phyloP scores from a whole-genome alignment of 2,329 filamentous ascomycete species.

The Cryphonectria parasitica region DNA sequence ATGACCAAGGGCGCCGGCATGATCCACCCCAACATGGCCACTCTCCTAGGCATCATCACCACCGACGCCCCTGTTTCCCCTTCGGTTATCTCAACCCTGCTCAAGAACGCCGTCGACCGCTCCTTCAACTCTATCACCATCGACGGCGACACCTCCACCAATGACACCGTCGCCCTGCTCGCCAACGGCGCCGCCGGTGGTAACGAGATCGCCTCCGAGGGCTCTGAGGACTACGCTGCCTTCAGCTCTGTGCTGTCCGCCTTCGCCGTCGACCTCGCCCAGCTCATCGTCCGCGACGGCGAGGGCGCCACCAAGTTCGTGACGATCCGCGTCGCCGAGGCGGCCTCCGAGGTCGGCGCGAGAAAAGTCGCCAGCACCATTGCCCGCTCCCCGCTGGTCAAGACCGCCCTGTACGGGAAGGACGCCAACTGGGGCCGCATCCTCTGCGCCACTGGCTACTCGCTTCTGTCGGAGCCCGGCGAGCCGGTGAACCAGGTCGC shows the following conservation, averaged over 20 bases:
- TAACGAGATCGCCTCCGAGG: constrained; percentile 57
- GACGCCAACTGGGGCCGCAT: constrained; percentile 99
- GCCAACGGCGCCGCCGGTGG: constrained; percentile 92
- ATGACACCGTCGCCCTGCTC: constrained; percentile 93
- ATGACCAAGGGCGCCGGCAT: constrained; percentile 86
- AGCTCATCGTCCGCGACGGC: constrained; percentile 93
- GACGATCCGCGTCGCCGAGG: constrained; percentile 81
- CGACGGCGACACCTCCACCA: constrained; percentile 96
- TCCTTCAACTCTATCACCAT: constrained; percentile 98
- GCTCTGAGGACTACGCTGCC: constrained; percentile 66
- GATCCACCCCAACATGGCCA: constrained; percentile 99
- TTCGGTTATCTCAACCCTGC: constrained; percentile 67
- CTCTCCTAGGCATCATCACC: constrained; percentile 85
- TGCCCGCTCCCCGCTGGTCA: constrained; percentile 89
- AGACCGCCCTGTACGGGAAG: constrained; percentile 94
- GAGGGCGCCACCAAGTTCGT: constrained; percentile 99
- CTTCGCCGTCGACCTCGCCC: constrained; percentile 83
- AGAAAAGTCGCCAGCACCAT: constrained; percentile 85
- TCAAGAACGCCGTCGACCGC: constrained; percentile 74
- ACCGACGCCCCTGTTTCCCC: constrained; percentile 85
- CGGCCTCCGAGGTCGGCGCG: constrained; percentile 70
- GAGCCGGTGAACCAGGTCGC: constrained; percentile 61
- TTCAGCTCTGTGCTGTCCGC: constrained; percentile 73
- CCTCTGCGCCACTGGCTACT: constrained; percentile 89
- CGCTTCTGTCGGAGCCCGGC: constrained; percentile 63